These are phyloP conservation scores for Haplosporangium gracile DNA, from an alignment of 192 early-diverging fungal species.

Conservation along the genomic window DNA sequence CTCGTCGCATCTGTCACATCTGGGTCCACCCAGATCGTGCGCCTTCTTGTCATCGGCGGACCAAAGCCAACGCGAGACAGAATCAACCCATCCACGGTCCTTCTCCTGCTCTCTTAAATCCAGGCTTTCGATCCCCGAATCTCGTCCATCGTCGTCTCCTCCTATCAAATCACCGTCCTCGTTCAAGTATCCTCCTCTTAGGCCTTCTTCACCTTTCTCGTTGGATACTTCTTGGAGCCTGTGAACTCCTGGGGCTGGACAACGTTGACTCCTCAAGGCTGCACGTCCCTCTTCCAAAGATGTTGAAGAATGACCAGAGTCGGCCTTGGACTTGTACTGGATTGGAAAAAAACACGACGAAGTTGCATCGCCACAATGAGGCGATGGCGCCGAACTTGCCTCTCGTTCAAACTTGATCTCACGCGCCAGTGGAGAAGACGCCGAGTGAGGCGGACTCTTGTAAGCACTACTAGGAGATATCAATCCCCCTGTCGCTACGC, in stretches of 20 bases:
- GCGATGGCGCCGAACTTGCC: not conserved
- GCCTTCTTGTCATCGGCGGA: slow-evolving; percentile 12
- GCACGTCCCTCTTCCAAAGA: not conserved
- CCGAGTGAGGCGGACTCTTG: slow-evolving; percentile 31
- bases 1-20: not conserved
- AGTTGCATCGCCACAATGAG: not conserved
- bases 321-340: not conserved
- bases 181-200: slow-evolving; percentile 6
- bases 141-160: slow-evolving; percentile 8
- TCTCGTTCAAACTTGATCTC: slow-evolving; percentile 39
- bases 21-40: not conserved
- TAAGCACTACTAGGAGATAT: slow-evolving; percentile 2
- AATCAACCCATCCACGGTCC: slow-evolving; percentile 36
- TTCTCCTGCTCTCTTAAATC: slow-evolving; percentile 6
- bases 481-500: not conserved
- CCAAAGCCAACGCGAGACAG: slow-evolving; percentile 39
- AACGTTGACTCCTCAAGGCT: not conserved
- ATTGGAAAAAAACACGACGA: not conserved
- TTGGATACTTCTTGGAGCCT: not conserved
- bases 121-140: slow-evolving; percentile 26
- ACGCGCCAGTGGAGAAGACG: slow-evolving; percentile 35
- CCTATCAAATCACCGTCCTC: not conserved
- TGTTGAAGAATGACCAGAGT: not conserved
- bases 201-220: not conserved
- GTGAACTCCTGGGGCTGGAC: not conserved